Conservation (phyloP, 164 flowering plant species). For the Magnolia sinica region DNA sequence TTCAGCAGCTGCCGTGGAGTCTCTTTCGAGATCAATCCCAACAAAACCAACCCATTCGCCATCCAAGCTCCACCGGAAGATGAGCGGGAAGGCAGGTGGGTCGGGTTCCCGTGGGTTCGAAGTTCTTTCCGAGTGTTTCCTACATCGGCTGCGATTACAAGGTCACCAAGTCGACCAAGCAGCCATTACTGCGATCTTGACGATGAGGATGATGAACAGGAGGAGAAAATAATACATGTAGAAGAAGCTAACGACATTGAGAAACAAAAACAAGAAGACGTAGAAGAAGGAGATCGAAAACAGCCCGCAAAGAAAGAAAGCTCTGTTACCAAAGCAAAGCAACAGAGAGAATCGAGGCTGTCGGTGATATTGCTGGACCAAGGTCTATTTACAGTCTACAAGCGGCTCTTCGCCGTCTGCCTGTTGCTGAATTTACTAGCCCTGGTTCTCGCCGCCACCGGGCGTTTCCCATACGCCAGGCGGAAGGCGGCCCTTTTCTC, state of each 20-base stretch:
- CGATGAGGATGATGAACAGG: conserved; percentile 12
- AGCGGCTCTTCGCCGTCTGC: conserved; percentile 39
- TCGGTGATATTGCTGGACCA: conserved; percentile 54
- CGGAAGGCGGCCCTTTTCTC: conserved; percentile 38
- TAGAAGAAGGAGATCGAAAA: not conserved
- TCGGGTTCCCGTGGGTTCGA: conserved; percentile 15
- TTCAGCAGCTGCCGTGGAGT: conserved; percentile 28
- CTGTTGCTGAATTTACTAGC: conserved; percentile 30
- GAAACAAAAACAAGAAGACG: conserved; percentile 9
- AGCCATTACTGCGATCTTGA: conserved; percentile 53
- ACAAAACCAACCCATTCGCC: conserved; percentile 18
- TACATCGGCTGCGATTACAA: not conserved
- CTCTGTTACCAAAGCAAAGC: not conserved
- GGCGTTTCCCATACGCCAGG: conserved; percentile 40
- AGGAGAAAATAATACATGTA: not conserved
- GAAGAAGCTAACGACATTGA: conserved; percentile 1
- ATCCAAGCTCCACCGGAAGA: not conserved
- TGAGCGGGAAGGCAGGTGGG: conserved; percentile 1
- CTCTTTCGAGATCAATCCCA: conserved; percentile 23
- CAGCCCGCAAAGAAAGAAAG: not conserved
- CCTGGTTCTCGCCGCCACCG: conserved; percentile 40
- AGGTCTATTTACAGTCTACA: conserved; percentile 61
- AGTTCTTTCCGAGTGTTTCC: conserved; percentile 16
- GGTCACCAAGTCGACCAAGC: conserved; percentile 35
- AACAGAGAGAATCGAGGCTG: conserved; percentile 32